A percentile compares a stretch with the other conserved stretches of the same genome.
Evolutionary conservation across 331 rosid species (phyloP).

Genomic region (Arachis monticola): DNA sequence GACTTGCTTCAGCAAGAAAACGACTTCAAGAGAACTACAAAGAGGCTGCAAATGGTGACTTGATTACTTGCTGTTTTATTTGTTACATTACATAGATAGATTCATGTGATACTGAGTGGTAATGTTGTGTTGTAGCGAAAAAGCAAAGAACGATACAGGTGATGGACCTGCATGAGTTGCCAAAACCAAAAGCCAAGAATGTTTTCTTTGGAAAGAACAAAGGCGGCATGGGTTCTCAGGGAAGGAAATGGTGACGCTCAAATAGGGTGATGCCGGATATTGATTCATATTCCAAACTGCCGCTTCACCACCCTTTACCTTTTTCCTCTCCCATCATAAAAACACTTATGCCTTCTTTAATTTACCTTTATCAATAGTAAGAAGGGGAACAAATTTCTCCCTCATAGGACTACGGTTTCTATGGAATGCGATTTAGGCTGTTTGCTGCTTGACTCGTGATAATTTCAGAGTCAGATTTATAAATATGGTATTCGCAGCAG

Average conservation of each 20-base stretch:
- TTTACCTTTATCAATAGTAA: conserved; percentile 18
- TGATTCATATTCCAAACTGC: conserved; percentile 4
- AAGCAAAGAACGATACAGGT: conserved; percentile 89
- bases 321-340: conserved; percentile 14
- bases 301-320: conserved; percentile 5
- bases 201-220: conserved; percentile 69
- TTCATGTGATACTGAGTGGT: conserved; percentile 23
- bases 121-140: conserved; percentile 58
- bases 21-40: conserved; percentile 86
- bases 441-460: neutral
- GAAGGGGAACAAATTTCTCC: neutral
- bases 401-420: neutral
- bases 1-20: conserved; percentile 78
- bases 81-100: too few relatives aligned
- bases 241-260: conserved; percentile 65
- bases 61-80: too few relatives aligned
- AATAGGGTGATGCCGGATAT: conserved; percentile 17
- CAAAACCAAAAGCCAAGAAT: conserved; percentile 71
- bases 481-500: too few relatives aligned
- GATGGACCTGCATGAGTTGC: conserved; percentile 86
- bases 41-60: conserved; percentile 89
- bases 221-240: conserved; percentile 65
- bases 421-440: neutral
- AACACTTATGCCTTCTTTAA: neutral
- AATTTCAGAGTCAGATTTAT: neutral